Evolutionary conservation across 352 stramenopile species (phyloP), one percentile per base, ranked within the genome.

Genomic region (Globisporangium acanthophoron): DNA sequence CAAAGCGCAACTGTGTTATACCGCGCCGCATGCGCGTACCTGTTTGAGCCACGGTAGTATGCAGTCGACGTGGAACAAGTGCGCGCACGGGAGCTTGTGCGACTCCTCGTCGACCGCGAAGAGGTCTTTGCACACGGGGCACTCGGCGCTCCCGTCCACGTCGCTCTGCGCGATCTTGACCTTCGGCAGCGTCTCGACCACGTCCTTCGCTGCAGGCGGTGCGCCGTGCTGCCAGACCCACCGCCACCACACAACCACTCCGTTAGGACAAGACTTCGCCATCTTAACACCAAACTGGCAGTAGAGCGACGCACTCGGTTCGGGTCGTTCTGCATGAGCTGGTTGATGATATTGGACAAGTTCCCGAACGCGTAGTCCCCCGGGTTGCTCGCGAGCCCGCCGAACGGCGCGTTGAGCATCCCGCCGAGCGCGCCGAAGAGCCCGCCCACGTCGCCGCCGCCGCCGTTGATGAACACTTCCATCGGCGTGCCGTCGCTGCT

Each of bases 251-350:
- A 21, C 46, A 68, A 59, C 18, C 33, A 52, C 13, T 21, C 11
- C 24, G 31, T 50, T 40, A 48, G 33, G 4, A 21, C 9, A 48
- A 16, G 18, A 18, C 11, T 15, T 24, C 11, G 6, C 16, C 41
- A 20, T 13, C 41, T 15, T 31, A 6, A 43, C 20, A 59, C 27
- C 16, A 35, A 24, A 33, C 2, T 46, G 45, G 6, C 15, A 41
- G 21, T 1, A 29, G 7, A 4, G 15, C 5, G 3, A 65, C 75
- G 61, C 78, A 93, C 85, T 64, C 85, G 71, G 59, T 92, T 95
- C 8, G 83, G 71, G 37, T 95, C 85, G 64, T 93, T 92, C 54
- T 92, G 83, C 85, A 95, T 95, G 20, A 95, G 76, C 58, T 95
- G 85, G 60, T 93, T 93, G 54, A 95, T 93, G 27, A 95, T 71